Conservation (phyloP, 371 early-diverging fungal genomes). For the Phascolomyces articulosus region DNA sequence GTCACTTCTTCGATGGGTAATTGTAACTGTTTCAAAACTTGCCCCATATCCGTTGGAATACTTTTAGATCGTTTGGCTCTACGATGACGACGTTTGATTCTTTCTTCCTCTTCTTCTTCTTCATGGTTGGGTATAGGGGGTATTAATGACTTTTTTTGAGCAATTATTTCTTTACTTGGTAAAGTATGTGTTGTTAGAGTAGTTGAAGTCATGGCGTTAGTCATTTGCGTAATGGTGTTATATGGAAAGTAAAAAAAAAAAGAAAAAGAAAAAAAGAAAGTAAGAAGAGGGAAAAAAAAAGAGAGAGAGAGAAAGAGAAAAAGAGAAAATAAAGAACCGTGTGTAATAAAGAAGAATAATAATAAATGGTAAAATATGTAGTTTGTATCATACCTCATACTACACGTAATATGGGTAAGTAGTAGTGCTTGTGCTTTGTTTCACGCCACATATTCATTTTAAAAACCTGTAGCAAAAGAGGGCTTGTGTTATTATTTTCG, state of each 20-base stretch:
- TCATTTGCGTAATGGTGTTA: not conserved
- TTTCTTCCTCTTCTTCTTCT: not conserved
- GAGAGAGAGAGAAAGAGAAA: not conserved
- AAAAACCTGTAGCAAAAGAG: too few species aligned
- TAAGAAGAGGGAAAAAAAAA: not conserved
- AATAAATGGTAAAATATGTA: too few species aligned
- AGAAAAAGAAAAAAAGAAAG: conserved; percentile 2
- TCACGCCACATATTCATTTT: too few species aligned
- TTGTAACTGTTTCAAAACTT: not conserved
- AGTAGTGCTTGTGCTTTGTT: too few species aligned
- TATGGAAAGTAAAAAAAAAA: not conserved
- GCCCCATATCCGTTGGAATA: conserved; percentile 4
- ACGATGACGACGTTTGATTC: not conserved
- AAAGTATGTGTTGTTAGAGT: not conserved
- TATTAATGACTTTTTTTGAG: not conserved
- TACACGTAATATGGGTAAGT: too few species aligned
- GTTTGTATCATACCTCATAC: too few species aligned
- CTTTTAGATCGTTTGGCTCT: conserved; percentile 9
- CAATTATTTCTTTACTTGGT: not conserved
- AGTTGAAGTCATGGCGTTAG: not conserved
- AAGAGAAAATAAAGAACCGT: not conserved
- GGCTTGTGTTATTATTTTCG: too few species aligned
- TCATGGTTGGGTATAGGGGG: conserved; percentile 2
- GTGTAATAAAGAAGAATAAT: not conserved
- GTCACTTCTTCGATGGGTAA: not conserved